A percentile compares a stretch with the other conserved stretches of the same genome.
Conservation (phyloP, 2,329 filamentous ascomycete species). For the Penicillium sp. region DNA sequence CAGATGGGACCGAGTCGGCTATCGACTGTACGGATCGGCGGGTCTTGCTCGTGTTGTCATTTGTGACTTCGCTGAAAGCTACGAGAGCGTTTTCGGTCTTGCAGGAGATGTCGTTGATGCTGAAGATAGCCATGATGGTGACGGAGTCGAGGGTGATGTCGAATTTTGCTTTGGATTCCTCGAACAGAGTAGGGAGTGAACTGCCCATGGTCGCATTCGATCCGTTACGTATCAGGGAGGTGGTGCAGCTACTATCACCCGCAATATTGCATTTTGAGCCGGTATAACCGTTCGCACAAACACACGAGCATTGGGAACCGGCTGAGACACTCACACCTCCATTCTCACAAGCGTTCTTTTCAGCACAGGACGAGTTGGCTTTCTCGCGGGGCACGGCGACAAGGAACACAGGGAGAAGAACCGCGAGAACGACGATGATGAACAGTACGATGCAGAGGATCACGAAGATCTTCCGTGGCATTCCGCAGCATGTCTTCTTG, state of each 20-base stretch:
- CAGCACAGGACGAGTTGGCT: slow-evolving; percentile 54
- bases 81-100: slow-evolving; percentile 83
- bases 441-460: slow-evolving; percentile 65
- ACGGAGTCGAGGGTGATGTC: slow-evolving; percentile 71
- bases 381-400: slow-evolving; percentile 57
- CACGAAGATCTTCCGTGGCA: slow-evolving; percentile 77
- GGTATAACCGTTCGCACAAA: slow-evolving; percentile 86
- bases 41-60: slow-evolving; percentile 25
- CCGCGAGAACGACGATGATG: slow-evolving; percentile 72
- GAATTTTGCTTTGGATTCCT: slow-evolving; percentile 65
- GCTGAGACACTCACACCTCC: slow-evolving; percentile 74
- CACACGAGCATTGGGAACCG: slow-evolving; percentile 71
- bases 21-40: slow-evolving; percentile 23
- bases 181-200: slow-evolving; percentile 72
- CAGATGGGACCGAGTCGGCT: slow-evolving; percentile 8
- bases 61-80: slow-evolving; percentile 65
- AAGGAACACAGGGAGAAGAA: slow-evolving; percentile 74
- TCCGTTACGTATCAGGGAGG: slow-evolving; percentile 46
- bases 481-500: slow-evolving; percentile 68
- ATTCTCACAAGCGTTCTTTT: slow-evolving; percentile 68
- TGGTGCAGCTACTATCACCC: slow-evolving; percentile 57
- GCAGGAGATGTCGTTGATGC: slow-evolving; percentile 72
- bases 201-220: slow-evolving; percentile 76
- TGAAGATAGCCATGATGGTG: slow-evolving; percentile 73
- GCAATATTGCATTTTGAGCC: slow-evolving; percentile 57